phyloP scores from a whole-genome alignment of 2,329 filamentous ascomycete genomes.

The Thielaviopsis punctulata region DNA sequence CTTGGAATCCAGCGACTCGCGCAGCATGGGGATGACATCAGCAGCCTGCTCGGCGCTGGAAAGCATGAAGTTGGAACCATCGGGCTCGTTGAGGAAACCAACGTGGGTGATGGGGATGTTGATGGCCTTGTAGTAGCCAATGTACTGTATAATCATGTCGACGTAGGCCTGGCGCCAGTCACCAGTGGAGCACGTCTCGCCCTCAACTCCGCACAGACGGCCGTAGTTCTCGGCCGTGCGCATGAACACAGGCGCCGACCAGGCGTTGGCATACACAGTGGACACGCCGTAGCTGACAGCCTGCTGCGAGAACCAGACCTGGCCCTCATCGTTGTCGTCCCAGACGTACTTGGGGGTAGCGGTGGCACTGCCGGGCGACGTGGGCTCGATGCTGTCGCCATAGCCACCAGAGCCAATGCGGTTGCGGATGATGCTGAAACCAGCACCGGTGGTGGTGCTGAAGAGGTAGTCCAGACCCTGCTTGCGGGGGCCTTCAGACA shows the following conservation, averaged over 20 bases:
- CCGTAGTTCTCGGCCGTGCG: conserved; percentile 9
- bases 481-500: conserved; percentile 17
- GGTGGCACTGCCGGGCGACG: conserved; percentile 24
- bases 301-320: conserved; percentile 34
- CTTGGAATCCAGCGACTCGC: conserved; percentile 18
- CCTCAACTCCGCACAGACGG: neutral
- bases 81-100: conserved; percentile 28
- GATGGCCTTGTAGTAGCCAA: conserved; percentile 27
- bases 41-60: conserved; percentile 29
- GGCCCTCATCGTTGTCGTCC: conserved; percentile 29
- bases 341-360: conserved; percentile 26
- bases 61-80: conserved; percentile 23
- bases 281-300: conserved; percentile 24
- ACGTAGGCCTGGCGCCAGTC: conserved; percentile 33
- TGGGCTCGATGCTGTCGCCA: conserved; percentile 24
- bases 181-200: neutral
- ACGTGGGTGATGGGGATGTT: conserved; percentile 13
- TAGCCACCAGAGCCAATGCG: conserved; percentile 25
- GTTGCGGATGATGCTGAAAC: conserved; percentile 33
- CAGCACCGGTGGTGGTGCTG: conserved; percentile 27
- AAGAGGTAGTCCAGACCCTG: conserved; percentile 29
- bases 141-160: conserved; percentile 29
- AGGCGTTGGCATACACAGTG: conserved; percentile 27
- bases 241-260: conserved; percentile 31
- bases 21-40: conserved; percentile 32